Conservation (phyloP, 805 yeast genomes). For the Candida insectalens region DNA sequence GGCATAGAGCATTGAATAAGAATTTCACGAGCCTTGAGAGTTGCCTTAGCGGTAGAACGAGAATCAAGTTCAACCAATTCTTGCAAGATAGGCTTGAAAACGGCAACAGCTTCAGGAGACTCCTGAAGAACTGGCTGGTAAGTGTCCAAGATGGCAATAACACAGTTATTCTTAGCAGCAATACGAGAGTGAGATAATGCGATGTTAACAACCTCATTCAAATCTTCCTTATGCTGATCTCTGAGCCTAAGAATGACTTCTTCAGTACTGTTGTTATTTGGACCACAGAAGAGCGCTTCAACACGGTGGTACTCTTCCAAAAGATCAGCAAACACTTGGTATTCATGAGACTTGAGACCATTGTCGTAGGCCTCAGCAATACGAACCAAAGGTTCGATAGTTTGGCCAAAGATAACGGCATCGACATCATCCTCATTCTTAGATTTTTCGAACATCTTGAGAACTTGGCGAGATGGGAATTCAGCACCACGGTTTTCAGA, state of each 20-base stretch:
- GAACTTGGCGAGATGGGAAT: slow-evolving; percentile 86
- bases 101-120: slow-evolving; percentile 54
- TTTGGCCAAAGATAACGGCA: slow-evolving; percentile 36
- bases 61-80: slow-evolving; percentile 81
- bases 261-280: slow-evolving; percentile 66
- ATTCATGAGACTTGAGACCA: slow-evolving; percentile 83
- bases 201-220: slow-evolving; percentile 59
- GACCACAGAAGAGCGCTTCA: slow-evolving; percentile 69
- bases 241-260: slow-evolving; percentile 81
- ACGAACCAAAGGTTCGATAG: slow-evolving; percentile 63
- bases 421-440: slow-evolving; percentile 38
- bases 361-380: slow-evolving; percentile 61
- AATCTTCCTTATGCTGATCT: slow-evolving; percentile 74
- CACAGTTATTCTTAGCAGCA: slow-evolving; percentile 83
- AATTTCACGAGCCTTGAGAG: slow-evolving; percentile 91
- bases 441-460: slow-evolving; percentile 60
- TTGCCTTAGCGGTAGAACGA: slow-evolving; percentile 86
- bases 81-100: slow-evolving; percentile 64
- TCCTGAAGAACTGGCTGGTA: slow-evolving; percentile 75
- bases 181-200: slow-evolving; percentile 89
- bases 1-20: slow-evolving; percentile 96
- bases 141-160: slow-evolving; percentile 73
- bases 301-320: slow-evolving; percentile 65
- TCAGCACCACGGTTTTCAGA: slow-evolving; percentile 58
- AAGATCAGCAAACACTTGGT: slow-evolving; percentile 57